Base-by-base conservation (phyloP, 2,329 filamentous ascomycete species). In the Sordariomycetes sp. region DNA sequence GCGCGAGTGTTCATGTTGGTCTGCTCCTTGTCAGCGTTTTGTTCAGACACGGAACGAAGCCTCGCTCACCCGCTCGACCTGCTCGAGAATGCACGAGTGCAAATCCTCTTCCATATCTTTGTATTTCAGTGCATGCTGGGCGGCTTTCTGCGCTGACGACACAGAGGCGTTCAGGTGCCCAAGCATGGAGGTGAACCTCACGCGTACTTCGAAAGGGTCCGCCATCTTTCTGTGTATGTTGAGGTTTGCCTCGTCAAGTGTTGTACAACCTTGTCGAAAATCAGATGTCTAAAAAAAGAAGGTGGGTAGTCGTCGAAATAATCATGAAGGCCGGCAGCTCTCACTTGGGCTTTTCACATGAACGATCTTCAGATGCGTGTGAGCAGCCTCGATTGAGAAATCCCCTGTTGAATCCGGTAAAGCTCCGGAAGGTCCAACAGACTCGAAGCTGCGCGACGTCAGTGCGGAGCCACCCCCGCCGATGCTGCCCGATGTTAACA, bases 171-270 rank as follows among this genome's bases (percentile, higher is more conserved):
- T 94, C 41, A 98, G 77, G 55, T 92, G 85, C 46, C 93, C 82
- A 17, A 98, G 75, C 55, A 92, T 84, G 34, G 74, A 74, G 34
- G 86, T 95, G 68, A 98, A 98, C 61, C 87, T 87, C 75, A 98
- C 88, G 54, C 92, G 88, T 48, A 96, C 90, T 67, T 96, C 92
- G 59, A 98, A 98, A 6, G 93, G 92, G 62, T 98, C 88, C 32
- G 70, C 63, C 70, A 75, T 77, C 19, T 36, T 54, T n/a, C n/a
- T n/a, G n/a, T n/a, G n/a, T n/a, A n/a, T n/a, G n/a, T n/a, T n/a
- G n/a, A n/a, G n/a, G n/a, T n/a, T n/a, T n/a, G n/a, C n/a, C n/a
- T n/a, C n/a, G n/a, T n/a, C n/a, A n/a, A n/a, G n/a, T n/a, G n/a
- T n/a, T n/a, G n/a, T n/a, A n/a, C n/a, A n/a, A n/a, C n/a, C n/a